Evolutionary conservation across 2,329 filamentous ascomycete species (phyloP).

Genomic region (Talaromyces sp.): DNA sequence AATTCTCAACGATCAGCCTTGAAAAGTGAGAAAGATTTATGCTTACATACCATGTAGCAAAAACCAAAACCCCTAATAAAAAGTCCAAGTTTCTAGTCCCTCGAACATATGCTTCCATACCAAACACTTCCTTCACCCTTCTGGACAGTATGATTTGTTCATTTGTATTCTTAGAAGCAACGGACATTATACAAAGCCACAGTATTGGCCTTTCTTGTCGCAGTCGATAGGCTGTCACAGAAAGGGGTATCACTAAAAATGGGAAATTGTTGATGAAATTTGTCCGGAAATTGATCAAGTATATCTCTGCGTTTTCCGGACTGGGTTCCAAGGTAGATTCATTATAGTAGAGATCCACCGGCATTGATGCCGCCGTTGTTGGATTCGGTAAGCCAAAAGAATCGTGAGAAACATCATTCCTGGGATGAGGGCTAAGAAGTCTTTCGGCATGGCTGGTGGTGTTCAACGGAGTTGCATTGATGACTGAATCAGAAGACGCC

Average conservation of each 20-base stretch:
- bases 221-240: not conserved
- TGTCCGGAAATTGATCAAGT: conserved; percentile 2
- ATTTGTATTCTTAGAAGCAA: conserved; percentile 1
- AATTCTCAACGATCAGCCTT: too few species aligned
- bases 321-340: not conserved
- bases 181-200: conserved; percentile 10
- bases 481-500: not conserved
- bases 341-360: not conserved
- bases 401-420: not conserved
- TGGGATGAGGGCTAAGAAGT: not conserved
- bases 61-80: not conserved
- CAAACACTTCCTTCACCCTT: conserved; percentile 1
- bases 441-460: not conserved
- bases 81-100: conserved; percentile 5
- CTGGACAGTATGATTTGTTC: conserved; percentile 3
- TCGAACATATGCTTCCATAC: not conserved
- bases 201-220: conserved; percentile 9
- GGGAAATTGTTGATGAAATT: conserved; percentile 5
- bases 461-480: not conserved
- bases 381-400: not conserved
- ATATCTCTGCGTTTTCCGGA: conserved; percentile 1
- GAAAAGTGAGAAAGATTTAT: too few species aligned
- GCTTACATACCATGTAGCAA: conserved; percentile 1
- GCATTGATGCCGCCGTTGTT: not conserved
- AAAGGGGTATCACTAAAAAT: not conserved